Evolutionary conservation across 106 monocot species (phyloP).

Genomic region (Platanthera guangdongensis): DNA sequence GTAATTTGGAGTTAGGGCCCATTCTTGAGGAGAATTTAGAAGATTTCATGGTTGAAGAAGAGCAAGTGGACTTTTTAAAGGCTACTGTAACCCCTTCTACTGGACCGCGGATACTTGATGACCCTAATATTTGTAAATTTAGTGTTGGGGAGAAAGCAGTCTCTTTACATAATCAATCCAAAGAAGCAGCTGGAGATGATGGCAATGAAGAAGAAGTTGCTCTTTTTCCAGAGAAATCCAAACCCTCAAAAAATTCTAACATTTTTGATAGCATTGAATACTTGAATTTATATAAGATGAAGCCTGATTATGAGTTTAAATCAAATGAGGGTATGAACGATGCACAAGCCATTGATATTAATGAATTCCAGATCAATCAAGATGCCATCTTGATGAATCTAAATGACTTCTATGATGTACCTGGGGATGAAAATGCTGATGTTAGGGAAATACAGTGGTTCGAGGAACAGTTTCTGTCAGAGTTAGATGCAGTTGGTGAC

Average conservation of each 20-base stretch:
- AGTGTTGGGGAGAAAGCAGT: conserved; percentile 18
- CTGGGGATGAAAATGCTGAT: conserved; percentile 16
- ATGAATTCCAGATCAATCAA: conserved; percentile 8
- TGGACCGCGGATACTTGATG: conserved; percentile 2
- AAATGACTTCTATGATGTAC: conserved; percentile 31
- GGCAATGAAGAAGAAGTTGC: not conserved
- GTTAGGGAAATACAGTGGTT: conserved; percentile 19
- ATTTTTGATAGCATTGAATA: conserved; percentile 10
- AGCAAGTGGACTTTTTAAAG: conserved; percentile 6
- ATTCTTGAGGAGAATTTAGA: conserved; percentile 29
- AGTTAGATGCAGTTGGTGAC: conserved; percentile 65
- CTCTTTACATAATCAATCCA: not conserved
- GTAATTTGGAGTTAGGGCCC: conserved; percentile 25
- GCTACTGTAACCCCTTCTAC: not conserved
- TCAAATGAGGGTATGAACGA: not conserved
- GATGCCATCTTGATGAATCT: not conserved
- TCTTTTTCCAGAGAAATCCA: not conserved
- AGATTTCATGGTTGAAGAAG: conserved; percentile 21
- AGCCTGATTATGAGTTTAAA: conserved; percentile 9
- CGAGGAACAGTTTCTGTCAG: conserved; percentile 43
- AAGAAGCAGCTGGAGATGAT: conserved; percentile 4
- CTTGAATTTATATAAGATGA: conserved; percentile 4
- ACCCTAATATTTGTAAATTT: not conserved
- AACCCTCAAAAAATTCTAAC: conserved; percentile 9
- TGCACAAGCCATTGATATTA: not conserved